Evolutionary conservation across 148 eudicot genomes (phyloP), one percentile per base, ranked within the genome.

Genomic region (Rhododendron kiyosumense): DNA sequence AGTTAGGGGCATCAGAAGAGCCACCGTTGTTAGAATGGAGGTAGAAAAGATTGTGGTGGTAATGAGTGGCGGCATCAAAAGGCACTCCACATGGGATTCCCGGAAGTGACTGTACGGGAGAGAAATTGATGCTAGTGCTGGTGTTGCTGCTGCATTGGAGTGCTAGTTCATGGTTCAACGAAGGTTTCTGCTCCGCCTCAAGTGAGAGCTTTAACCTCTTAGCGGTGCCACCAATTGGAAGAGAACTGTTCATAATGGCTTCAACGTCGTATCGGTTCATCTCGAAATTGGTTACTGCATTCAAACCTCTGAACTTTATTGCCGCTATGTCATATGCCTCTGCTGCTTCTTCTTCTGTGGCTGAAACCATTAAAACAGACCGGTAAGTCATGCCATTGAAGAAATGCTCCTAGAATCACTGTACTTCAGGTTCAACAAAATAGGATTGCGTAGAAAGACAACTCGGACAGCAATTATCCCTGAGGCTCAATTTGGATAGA

Each of bases 241-340:
- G 99, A 11, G 95, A 86, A 86, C 97, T 95, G 74, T 91, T 93
- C 77, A 92, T 91, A 18, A 96, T 96, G 51, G 97, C 95, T 36
- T 94, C 98, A 12, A 96, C 97, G 11, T 96, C 96, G 14, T 96
- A 96, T 0, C 99, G 92, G 86, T 87, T 94, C 98, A 96, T 96
- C 90, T 96, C 99, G 14, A 96, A 96, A 51, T 96, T 96, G 80
- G 99, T 95, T 15, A 96, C 99, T 0, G 98, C 99, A 26, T 94
- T 94, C 45, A 93, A 81, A 0, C 96, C 94, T 54, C 98, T 81
- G 90, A 94, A 94, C 84, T 94, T 92, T 78, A 93, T 94, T 30
- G 99, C 98, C 41, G 98, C 98, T 85, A 94, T 94, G 90, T 94
- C 99, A 59, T 94, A 96, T 15, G 99, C 99, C 90, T 94, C 96